Conservation (phyloP, 495 filamentous ascomycete genomes). For the Penicillium psychrofluorescens region DNA sequence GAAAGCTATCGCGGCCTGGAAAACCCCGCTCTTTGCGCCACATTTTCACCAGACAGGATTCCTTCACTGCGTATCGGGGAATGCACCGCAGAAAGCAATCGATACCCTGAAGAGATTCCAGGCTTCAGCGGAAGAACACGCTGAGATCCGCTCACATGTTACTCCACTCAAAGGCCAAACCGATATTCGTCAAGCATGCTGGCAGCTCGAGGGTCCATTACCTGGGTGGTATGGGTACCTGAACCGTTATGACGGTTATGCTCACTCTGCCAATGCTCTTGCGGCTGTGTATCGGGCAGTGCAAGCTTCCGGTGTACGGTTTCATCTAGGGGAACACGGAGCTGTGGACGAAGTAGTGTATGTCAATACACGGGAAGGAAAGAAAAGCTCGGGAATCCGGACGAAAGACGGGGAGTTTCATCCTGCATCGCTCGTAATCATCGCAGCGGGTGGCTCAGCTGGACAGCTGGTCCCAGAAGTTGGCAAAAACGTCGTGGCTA, state of each 20-base stretch:
- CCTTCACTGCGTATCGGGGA: slow-evolving; percentile 40
- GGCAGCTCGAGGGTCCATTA: slow-evolving; percentile 39
- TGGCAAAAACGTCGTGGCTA: slow-evolving; percentile 37
- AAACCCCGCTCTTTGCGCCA: slow-evolving; percentile 42
- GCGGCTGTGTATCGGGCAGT: slow-evolving; percentile 17
- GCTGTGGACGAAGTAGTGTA: slow-evolving; percentile 18
- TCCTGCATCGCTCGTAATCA: slow-evolving; percentile 28
- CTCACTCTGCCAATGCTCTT: slow-evolving; percentile 40
- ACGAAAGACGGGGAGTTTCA: slow-evolving; percentile 31
- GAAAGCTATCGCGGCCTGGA: slow-evolving; percentile 45
- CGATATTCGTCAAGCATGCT: slow-evolving; percentile 32
- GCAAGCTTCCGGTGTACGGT: slow-evolving; percentile 25
- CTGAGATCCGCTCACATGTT: slow-evolving; percentile 27
- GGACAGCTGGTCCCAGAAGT: slow-evolving; percentile 31
- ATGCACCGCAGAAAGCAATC: slow-evolving; percentile 39
- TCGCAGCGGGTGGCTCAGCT: slow-evolving; percentile 36
- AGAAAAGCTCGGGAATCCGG: slow-evolving; percentile 24
- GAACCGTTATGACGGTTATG: slow-evolving; percentile 47
- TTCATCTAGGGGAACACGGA: slow-evolving; percentile 25
- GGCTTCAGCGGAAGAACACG: slow-evolving; percentile 29
- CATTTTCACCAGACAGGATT: slow-evolving; percentile 50
- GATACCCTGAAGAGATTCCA: slow-evolving; percentile 39
- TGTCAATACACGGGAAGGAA: slow-evolving; percentile 11
- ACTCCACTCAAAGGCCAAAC: slow-evolving; percentile 20
- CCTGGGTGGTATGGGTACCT: slow-evolving; percentile 49